Evolutionary conservation across 2,329 filamentous ascomycete genomes (phyloP), one percentile per base, ranked within the genome.

Genomic region (Fusarium sp.): DNA sequence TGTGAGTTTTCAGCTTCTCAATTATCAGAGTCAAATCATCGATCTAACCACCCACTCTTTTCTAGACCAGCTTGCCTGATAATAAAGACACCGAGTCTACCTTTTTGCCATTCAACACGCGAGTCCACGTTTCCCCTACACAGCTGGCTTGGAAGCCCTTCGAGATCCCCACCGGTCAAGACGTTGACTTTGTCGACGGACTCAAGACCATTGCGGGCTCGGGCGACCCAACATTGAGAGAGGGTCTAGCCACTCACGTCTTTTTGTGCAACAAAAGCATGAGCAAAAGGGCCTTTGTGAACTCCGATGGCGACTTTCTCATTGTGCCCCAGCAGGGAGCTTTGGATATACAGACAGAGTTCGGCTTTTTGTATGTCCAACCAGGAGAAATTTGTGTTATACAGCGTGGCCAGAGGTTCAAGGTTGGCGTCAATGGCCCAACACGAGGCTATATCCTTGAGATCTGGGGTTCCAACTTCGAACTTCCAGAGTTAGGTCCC

Each of bases 361-460:
- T 91, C 20, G 89, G 89, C 14, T 83, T 82, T 35, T 74, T 91
- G 4, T 83, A 89, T 53, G 88, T 91, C 7, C 86, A 88, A 15
- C 89, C 89, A 0, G 89, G 89, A 35, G 89, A 92, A 75, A 86
- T 92, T 41, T 85, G 83, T 54, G 84, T 92, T 20, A 87, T 92
- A 32, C 89, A 87, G 28, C 83, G 87, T 22, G 89, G 89, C 39
- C 82, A 90, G 52, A 82, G 88, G 22, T 77, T 75, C 55, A 73
- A 70, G 26, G 68, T 76, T n/a, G 48, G 62, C 11, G 65, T 76
- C 4, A 81, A 87, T 45, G 88, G 24, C 24, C 7, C 24, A 24
- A 24, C 24, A 2, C 24, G 24, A 24, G 24, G 24, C 24, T 24
- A 24, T 24, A 24, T 24, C 24, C 24, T 24, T 24, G 24, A 24